phyloP scores from a whole-genome alignment of 2,329 filamentous ascomycete genomes.

The Nemania sp. region DNA sequence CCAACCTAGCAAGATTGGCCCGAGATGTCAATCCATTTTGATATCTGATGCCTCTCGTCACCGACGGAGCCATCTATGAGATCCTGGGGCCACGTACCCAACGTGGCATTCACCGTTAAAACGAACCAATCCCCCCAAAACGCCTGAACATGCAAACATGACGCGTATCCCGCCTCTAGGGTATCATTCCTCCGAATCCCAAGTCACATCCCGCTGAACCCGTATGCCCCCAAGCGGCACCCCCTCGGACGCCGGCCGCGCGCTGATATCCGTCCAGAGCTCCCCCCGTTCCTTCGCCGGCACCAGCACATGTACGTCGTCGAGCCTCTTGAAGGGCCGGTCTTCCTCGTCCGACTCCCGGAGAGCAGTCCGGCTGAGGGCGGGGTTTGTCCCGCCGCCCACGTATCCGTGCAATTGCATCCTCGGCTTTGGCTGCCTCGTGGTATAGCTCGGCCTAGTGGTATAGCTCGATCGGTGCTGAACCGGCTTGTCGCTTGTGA shows the following conservation, averaged over 20 bases:
- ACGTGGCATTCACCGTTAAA: slow-evolving; percentile 4
- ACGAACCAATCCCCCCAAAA: not conserved
- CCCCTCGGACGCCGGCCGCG: slow-evolving; percentile 15
- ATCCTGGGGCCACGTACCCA: slow-evolving; percentile 3
- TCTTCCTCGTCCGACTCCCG: slow-evolving; percentile 27
- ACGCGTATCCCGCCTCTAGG: slow-evolving; percentile 5
- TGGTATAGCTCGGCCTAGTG: slow-evolving; percentile 20
- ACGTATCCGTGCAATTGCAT: slow-evolving; percentile 8
- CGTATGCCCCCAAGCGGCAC: slow-evolving; percentile 20
- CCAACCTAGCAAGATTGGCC: too few species aligned
- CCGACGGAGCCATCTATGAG: not conserved
- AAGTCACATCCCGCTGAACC: slow-evolving; percentile 28
- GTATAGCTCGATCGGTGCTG: slow-evolving; percentile 19
- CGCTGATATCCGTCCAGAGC: slow-evolving; percentile 28
- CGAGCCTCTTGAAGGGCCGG: slow-evolving; percentile 22
- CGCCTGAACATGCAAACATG: slow-evolving; percentile 22
- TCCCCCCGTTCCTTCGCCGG: slow-evolving; percentile 23
- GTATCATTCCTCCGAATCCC: slow-evolving; percentile 23
- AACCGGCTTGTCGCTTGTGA: slow-evolving; percentile 15
- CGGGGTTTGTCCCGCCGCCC: not conserved
- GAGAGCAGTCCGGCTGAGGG: slow-evolving; percentile 13
- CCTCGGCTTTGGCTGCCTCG: slow-evolving; percentile 16
- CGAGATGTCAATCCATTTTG: not conserved
- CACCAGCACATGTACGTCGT: slow-evolving; percentile 22
- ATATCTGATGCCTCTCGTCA: not conserved